A percentile compares a stretch with the other conserved stretches of the same genome.
Evolutionary conservation across 2,329 filamentous ascomycete species (phyloP).

Genomic region (Corinectria fuckeliana): DNA sequence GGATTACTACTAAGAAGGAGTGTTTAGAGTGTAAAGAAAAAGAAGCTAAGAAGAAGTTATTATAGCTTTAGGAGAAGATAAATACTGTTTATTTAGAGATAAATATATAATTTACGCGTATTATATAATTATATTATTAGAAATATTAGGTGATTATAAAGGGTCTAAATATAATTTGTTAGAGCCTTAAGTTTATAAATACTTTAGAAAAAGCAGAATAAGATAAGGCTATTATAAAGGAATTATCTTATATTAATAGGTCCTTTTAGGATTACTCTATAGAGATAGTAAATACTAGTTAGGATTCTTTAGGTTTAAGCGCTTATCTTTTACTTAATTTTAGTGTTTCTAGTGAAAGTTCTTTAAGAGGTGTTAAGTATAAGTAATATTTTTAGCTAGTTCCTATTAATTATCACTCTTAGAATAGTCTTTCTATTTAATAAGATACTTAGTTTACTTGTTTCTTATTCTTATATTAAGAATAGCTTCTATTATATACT

Average conservation of each 20-base stretch:
- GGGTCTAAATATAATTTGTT: neutral
- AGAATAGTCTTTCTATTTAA: conserved; percentile 12
- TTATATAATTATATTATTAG: neutral
- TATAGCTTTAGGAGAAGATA: neutral
- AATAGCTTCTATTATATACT: conserved; percentile 23
- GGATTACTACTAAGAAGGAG: neutral
- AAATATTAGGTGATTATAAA: neutral
- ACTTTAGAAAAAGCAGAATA: neutral
- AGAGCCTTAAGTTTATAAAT: neutral
- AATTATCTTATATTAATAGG: neutral
- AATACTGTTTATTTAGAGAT: neutral
- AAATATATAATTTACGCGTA: neutral
- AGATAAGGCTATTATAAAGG: neutral
- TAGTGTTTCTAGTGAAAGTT: neutral
- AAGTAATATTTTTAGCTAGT: neutral
- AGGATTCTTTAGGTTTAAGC: neutral
- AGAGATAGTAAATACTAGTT: neutral
- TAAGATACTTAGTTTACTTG: conserved; percentile 18
- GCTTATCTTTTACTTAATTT: neutral
- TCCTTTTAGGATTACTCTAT: too few species aligned
- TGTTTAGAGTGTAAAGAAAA: neutral
- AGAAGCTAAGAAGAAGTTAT: neutral
- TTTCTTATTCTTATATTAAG: conserved; percentile 15
- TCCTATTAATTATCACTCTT: neutral
- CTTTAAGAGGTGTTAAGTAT: neutral